Conservation (phyloP, 2,329 filamentous ascomycete species). For the Myriosclerotinia curreyana region DNA sequence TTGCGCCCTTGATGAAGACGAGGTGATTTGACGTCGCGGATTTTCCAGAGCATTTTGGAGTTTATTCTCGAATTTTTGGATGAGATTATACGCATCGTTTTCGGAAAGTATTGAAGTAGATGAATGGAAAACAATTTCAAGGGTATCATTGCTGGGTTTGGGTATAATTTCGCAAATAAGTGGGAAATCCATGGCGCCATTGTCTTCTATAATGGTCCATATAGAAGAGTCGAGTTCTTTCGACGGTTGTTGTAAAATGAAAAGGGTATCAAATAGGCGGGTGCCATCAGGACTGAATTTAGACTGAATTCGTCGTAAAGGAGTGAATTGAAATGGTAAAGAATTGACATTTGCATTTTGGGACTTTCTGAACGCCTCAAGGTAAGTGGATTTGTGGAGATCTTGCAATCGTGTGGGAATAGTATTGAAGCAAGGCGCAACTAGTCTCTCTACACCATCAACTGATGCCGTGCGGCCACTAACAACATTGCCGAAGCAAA, state of each 20-base stretch:
- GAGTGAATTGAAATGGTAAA: slow-evolving; percentile 69
- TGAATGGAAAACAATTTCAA: slow-evolving; percentile 63
- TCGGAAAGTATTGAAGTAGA: slow-evolving; percentile 45
- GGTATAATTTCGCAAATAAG: slow-evolving; percentile 74
- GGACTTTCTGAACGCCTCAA: slow-evolving; percentile 38
- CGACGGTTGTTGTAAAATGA: slow-evolving; percentile 70
- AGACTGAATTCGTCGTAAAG: slow-evolving; percentile 68
- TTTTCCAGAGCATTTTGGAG: slow-evolving; percentile 32
- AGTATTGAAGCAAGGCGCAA: slow-evolving; percentile 94
- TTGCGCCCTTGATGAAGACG: slow-evolving; percentile 26
- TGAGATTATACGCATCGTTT: slow-evolving; percentile 27
- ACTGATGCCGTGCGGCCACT: slow-evolving; percentile 70
- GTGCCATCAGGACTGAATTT: slow-evolving; percentile 46
- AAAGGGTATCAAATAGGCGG: slow-evolving; percentile 73
- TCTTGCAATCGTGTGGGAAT: slow-evolving; percentile 65
- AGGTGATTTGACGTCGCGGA: slow-evolving; percentile 35
- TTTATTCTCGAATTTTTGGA: slow-evolving; percentile 31
- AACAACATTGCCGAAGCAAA: slow-evolving; percentile 86
- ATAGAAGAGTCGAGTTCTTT: slow-evolving; percentile 54
- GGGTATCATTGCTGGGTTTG: slow-evolving; percentile 47
- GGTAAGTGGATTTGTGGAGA: slow-evolving; percentile 50
- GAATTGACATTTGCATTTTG: slow-evolving; percentile 54
- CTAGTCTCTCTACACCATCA: slow-evolving; percentile 64
- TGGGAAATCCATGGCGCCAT: slow-evolving; percentile 69
- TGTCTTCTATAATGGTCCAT: slow-evolving; percentile 57